phyloP scores from a whole-genome alignment of 495 filamentous ascomycete species.

The Xylaria scruposa region DNA sequence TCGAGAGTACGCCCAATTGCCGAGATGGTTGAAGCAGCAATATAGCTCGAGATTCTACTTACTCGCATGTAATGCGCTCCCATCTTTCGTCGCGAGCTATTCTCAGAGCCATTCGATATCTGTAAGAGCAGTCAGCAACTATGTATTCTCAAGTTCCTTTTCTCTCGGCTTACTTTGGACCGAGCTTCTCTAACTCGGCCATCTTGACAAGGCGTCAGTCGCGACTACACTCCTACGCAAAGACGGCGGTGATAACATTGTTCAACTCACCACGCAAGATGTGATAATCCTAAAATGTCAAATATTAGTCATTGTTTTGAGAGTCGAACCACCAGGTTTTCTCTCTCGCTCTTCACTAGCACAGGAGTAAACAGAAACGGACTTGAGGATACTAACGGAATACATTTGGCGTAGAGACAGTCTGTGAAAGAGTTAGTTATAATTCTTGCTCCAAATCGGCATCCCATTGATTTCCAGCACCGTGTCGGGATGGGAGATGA shows the following conservation, averaged over 20 bases:
- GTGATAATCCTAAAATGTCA: conserved; percentile 62
- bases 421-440: conserved; percentile 53
- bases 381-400: conserved; percentile 45
- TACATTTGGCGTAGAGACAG: conserved; percentile 70
- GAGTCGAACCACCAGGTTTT: neutral
- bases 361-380: neutral
- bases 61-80: conserved; percentile 57
- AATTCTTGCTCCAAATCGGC: neutral
- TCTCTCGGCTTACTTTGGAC: conserved; percentile 63
- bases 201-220: conserved; percentile 35
- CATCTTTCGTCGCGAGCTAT: conserved; percentile 94
- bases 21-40: neutral
- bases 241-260: conserved; percentile 13
- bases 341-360: neutral
- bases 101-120: conserved; percentile 78
- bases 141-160: neutral
- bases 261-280: conserved; percentile 62
- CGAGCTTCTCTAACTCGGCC: conserved; percentile 91
- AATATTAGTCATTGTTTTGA: conserved; percentile 1
- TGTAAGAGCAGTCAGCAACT: neutral
- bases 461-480: neutral
- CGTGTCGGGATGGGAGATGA: neutral
- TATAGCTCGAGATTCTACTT: neutral
- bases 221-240: neutral
- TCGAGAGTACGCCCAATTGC: neutral